Percentiles rank a stretch among this genome's conserved stretches.
phyloP scores from a whole-genome alignment of 2,329 filamentous ascomycete genomes.

The Fusarium nanum region DNA sequence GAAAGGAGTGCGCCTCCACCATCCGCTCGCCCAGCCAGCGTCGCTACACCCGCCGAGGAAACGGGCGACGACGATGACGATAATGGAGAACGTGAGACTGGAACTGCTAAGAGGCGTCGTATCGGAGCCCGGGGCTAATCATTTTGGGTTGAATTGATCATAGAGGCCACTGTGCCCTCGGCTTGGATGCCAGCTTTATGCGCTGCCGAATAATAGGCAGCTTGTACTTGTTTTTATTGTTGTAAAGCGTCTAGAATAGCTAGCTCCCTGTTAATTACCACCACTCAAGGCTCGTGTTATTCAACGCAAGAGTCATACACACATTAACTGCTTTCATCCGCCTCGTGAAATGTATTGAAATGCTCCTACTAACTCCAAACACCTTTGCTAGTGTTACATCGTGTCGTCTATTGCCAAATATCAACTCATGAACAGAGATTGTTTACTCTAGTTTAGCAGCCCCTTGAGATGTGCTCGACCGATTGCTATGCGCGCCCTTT shows the following conservation, averaged over 20 bases:
- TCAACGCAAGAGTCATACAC: conserved; percentile 5
- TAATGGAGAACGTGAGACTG: conserved; percentile 56
- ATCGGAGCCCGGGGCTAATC: conserved; percentile 51
- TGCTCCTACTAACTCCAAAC: conserved; percentile 17
- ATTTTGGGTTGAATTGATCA: conserved; percentile 1
- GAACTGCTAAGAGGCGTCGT: conserved; percentile 53
- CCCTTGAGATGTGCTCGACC: conserved; percentile 50
- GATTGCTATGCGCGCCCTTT: conserved; percentile 48
- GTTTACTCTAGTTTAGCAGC: conserved; percentile 43
- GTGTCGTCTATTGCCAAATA: neutral
- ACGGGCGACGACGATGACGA: conserved; percentile 64
- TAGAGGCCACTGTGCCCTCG: conserved; percentile 3
- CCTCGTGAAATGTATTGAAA: neutral
- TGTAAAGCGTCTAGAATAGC: conserved; percentile 45
- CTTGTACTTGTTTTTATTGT: conserved; percentile 38
- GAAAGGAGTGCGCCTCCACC: conserved; percentile 56
- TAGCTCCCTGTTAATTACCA: conserved; percentile 41
- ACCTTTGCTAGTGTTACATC: conserved; percentile 1
- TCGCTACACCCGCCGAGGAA: conserved; percentile 58
- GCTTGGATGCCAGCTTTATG: conserved; percentile 28
- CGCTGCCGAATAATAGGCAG: conserved; percentile 28
- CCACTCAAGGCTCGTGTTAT: conserved; percentile 20
- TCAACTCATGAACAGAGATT: neutral
- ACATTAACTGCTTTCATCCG: conserved; percentile 1
- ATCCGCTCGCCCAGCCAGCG: conserved; percentile 52